Percentiles rank a stretch among this genome's conserved stretches.
Evolutionary conservation across 2,329 filamentous ascomycete species (phyloP).

Genomic region (Aureobasidium leucospermi): DNA sequence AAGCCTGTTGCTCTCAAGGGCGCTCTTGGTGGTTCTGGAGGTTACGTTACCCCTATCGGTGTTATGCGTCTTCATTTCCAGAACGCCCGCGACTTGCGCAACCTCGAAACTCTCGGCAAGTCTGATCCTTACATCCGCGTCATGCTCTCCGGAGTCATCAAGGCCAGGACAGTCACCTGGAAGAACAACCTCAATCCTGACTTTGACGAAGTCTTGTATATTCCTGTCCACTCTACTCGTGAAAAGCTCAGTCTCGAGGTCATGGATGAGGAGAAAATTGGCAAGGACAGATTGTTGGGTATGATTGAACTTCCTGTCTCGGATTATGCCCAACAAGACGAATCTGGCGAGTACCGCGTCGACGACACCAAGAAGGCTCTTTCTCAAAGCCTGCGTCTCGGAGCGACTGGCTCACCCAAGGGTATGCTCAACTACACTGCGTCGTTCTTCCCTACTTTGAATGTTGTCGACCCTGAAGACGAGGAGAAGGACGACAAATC

Average conservation of each 20-base stretch:
- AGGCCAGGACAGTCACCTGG: constrained; percentile 88
- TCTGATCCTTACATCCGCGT: constrained; percentile 92
- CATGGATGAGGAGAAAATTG: constrained; percentile 91
- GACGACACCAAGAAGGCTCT: constrained; percentile 67
- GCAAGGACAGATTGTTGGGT: constrained; percentile 83
- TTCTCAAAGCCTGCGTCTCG: constrained; percentile 63
- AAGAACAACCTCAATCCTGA: constrained; percentile 92
- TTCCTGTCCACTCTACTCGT: constrained; percentile 76
- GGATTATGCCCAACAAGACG: constrained; percentile 72
- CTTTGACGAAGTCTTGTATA: constrained; percentile 92
- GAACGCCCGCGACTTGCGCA: constrained; percentile 73
- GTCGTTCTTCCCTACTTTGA: constrained; percentile 83
- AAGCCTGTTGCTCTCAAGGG: constrained; percentile 86
- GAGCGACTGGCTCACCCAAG: constrained; percentile 66
- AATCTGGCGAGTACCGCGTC: constrained; percentile 72
- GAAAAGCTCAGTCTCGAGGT: constrained; percentile 86
- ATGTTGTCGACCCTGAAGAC: constrained; percentile 82
- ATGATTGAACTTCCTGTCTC: constrained; percentile 67
- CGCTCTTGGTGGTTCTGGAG: constrained; percentile 66
- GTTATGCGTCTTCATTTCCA: constrained; percentile 92
- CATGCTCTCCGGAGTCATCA: constrained; percentile 81
- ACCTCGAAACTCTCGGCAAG: constrained; percentile 91
- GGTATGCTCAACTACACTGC: constrained; percentile 75
- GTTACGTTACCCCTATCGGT: constrained; percentile 88
- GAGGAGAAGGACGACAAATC: constrained; percentile 47